phyloP scores from a whole-genome alignment of 2,329 filamentous ascomycete genomes.

The Alternaria sp. region DNA sequence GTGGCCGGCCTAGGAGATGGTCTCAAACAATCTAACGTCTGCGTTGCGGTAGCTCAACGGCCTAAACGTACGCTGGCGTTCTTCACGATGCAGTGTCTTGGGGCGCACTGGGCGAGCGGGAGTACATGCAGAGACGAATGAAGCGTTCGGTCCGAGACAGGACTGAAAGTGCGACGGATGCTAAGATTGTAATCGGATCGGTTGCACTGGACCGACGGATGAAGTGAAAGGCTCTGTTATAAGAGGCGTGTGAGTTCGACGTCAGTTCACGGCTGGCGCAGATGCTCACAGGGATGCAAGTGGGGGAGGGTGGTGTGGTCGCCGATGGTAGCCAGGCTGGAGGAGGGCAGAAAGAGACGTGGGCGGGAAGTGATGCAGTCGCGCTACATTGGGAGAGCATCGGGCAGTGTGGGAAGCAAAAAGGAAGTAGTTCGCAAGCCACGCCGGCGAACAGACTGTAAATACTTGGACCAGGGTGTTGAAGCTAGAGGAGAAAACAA shows the following conservation, averaged over 20 bases:
- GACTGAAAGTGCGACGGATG: conserved; percentile 42
- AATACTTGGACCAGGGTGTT: conserved; percentile 35
- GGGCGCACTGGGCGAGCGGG: conserved; percentile 38
- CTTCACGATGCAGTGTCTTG: conserved; percentile 31
- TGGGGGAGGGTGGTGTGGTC: conserved; percentile 33
- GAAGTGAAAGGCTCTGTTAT: conserved; percentile 27
- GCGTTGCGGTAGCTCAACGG: conserved; percentile 40
- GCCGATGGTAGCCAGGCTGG: conserved; percentile 27
- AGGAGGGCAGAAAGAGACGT: conserved; percentile 19
- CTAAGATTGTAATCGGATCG: conserved; percentile 39
- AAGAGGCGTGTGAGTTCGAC: conserved; percentile 23
- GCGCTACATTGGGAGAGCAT: conserved; percentile 41
- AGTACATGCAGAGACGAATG: conserved; percentile 41
- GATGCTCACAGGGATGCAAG: conserved; percentile 2
- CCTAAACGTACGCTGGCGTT: conserved; percentile 38
- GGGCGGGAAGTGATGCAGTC: conserved; percentile 29
- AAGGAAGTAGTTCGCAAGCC: conserved; percentile 39
- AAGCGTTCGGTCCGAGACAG: conserved; percentile 46
- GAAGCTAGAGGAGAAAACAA: conserved; percentile 33
- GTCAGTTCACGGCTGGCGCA: conserved; percentile 25
- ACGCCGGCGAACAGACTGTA: conserved; percentile 41
- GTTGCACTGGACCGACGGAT: conserved; percentile 28
- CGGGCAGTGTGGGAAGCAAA: conserved; percentile 34
- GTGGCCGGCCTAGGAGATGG: conserved; percentile 35
- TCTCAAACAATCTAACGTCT: conserved; percentile 46